These are phyloP conservation scores for Pseudogymnoascus sp. DNA, from an alignment of 2,329 filamentous ascomycete genomes.

Conservation along the genomic window DNA sequence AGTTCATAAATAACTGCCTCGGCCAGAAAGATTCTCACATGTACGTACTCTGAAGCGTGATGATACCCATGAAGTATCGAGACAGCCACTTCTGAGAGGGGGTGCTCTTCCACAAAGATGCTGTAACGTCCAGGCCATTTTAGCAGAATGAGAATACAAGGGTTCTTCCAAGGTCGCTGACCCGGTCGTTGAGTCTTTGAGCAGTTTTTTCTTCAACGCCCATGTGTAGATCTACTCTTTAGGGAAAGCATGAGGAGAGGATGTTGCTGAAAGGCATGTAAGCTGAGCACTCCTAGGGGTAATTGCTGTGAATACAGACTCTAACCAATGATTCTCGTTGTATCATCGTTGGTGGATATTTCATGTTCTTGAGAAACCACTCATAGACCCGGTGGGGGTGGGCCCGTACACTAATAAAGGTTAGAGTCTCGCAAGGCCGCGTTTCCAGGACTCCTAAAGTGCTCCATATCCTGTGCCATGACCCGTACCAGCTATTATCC, in stretches of 20 bases:
- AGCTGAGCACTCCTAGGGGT: not conserved
- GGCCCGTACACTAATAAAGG: not conserved
- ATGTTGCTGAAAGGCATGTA: not conserved
- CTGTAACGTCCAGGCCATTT: not conserved
- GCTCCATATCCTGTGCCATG: not conserved
- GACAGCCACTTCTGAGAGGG: not conserved
- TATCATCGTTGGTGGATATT: not conserved
- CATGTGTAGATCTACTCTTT: slow-evolving; percentile 2
- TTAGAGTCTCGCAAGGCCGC: not conserved
- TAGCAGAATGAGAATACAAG: not conserved
- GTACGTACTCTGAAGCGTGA: not conserved
- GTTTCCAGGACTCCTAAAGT: not conserved
- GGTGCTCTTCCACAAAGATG: not conserved
- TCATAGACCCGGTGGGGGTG: slow-evolving; percentile 1
- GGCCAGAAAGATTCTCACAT: not conserved
- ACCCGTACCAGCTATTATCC: not conserved
- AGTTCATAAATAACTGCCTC: not conserved
- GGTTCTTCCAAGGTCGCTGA: not conserved
- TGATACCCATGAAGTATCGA: not conserved
- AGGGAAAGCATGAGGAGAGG: not conserved
- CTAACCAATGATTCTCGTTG: not conserved
- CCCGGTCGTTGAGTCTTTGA: not conserved
- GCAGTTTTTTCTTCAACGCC: not conserved
- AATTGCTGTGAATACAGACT: not conserved
- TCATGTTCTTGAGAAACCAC: not conserved